phyloP scores from a whole-genome alignment of 1,139 yeast species.

The Hemisphaericaspora lyxosophila region DNA sequence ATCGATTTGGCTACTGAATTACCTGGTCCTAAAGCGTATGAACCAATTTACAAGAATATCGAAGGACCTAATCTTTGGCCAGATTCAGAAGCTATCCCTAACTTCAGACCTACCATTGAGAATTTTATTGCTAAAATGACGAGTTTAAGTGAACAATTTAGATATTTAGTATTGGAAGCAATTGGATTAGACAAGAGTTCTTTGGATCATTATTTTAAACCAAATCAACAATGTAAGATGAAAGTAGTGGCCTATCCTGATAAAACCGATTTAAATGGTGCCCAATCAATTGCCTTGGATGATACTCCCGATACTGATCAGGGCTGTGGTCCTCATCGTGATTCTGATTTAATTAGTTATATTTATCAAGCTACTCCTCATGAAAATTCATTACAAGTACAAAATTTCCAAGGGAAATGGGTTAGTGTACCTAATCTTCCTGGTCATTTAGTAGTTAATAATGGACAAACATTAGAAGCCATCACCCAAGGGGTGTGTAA shows the following conservation, averaged over 20 bases:
- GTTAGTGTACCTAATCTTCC: conserved; percentile 48
- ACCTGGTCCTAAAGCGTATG: conserved; percentile 44
- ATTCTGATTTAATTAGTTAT: conserved; percentile 62
- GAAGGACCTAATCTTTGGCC: conserved; percentile 73
- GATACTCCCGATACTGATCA: conserved; percentile 51
- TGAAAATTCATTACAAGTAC: conserved; percentile 55
- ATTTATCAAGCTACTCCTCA: conserved; percentile 59
- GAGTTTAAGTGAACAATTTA: conserved; percentile 40
- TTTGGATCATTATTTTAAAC: conserved; percentile 50
- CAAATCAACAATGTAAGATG: conserved; percentile 54
- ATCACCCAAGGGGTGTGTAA: conserved; percentile 54
- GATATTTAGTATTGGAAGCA: conserved; percentile 53
- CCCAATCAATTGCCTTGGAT: conserved; percentile 29
- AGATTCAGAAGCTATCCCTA: conserved; percentile 45
- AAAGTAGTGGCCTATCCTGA: conserved; percentile 56
- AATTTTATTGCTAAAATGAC: conserved; percentile 51
- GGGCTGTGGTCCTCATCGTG: conserved; percentile 74
- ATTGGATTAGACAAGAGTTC: conserved; percentile 48
- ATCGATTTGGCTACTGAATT: conserved; percentile 65
- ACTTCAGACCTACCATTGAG: conserved; percentile 46
- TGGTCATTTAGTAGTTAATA: conserved; percentile 50
- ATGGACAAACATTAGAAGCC: conserved; percentile 56
- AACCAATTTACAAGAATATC: conserved; percentile 55
- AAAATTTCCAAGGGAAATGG: conserved; percentile 65
- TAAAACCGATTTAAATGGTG: conserved; percentile 25